Evolutionary conservation across 1,139 yeast genomes (phyloP), one percentile per base, ranked within the genome.

Genomic region (Schwanniomyces etchellsii): DNA sequence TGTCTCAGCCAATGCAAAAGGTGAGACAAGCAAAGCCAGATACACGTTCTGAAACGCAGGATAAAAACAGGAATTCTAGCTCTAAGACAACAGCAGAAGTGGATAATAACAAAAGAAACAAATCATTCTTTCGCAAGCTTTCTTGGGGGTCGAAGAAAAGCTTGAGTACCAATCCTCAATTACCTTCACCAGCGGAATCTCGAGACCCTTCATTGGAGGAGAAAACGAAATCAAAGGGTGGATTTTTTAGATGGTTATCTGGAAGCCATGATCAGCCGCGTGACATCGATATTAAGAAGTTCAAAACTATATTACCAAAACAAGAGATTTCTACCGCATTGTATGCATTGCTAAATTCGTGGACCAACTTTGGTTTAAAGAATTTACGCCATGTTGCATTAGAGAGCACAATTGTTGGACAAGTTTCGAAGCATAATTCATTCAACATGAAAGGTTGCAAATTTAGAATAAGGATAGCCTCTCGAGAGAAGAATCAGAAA

Each of bases 341-440:
- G 43, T 70, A 64, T 51, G 76, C 83, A 24, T 66, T 81, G 36
- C 60, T 81, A 43, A 63, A 57, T 31, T 76, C 81, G 9, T 81
- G 91, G 91, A 70, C 77, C 11, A 75, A 73, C 40, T 81, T 81
- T 47, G 89, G 91, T 5, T 57, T 81, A 47, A 75, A 71, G 43
- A 70, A 74, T 36, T 64, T 81, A 38, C 60, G 59, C 29, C 58
- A 72, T 32, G 72, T 70, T 43, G 60, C 64, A 24, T 54, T 61
- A 11, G 57, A 63, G 5, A 56, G 59, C 42, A 61, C 61, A 23
- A 65, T 81, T 24, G 70, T 70, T 14, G 89, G 86, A 28, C 66
- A 74, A 14, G 70, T 81, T 27, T 64, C 84, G 2, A 77, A 72
- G 40, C 63, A 69, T 38, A 81, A 81, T 52, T 64, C 80, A 2